Percentiles rank a stretch among this genome's conserved stretches.
phyloP scores from a whole-genome alignment of 2,329 filamentous ascomycete genomes.

The Fusarium chaquense region DNA sequence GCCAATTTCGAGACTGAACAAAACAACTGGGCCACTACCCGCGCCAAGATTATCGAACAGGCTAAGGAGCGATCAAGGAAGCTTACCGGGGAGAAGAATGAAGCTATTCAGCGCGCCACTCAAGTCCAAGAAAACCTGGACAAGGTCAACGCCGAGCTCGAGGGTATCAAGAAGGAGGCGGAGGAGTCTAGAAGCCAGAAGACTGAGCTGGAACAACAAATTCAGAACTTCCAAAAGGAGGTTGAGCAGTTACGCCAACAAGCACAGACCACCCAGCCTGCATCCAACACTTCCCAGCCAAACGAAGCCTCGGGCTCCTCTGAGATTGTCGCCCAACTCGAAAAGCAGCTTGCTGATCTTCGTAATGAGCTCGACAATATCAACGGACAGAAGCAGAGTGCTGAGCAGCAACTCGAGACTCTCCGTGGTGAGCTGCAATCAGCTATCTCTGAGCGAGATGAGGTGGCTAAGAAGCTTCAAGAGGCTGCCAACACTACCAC shows the following conservation, averaged over 20 bases:
- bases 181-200: constrained; percentile 52
- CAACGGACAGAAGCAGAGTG: constrained; percentile 73
- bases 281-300: constrained; percentile 52
- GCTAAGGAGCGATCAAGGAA: constrained; percentile 71
- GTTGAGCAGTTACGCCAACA: constrained; percentile 56
- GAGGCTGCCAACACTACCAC: constrained; percentile 45
- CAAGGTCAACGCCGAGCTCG: constrained; percentile 65
- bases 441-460: constrained; percentile 73
- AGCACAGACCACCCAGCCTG: constrained; percentile 52
- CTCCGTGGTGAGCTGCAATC: constrained; percentile 70
- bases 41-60: constrained; percentile 69
- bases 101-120: constrained; percentile 64
- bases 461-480: constrained; percentile 60
- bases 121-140: constrained; percentile 64
- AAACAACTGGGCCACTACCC: constrained; percentile 63
- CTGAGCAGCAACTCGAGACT: constrained; percentile 72
- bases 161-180: constrained; percentile 58
- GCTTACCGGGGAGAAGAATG: constrained; percentile 66
- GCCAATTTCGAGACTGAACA: constrained; percentile 66
- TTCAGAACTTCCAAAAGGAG: constrained; percentile 58
- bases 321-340: constrained; percentile 62
- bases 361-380: constrained; percentile 74
- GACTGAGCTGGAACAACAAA: constrained; percentile 57
- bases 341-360: constrained; percentile 62
- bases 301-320: constrained; percentile 55